phyloP scores from a whole-genome alignment of 1,139 yeast species.

The Geotrichum klebahnii region DNA sequence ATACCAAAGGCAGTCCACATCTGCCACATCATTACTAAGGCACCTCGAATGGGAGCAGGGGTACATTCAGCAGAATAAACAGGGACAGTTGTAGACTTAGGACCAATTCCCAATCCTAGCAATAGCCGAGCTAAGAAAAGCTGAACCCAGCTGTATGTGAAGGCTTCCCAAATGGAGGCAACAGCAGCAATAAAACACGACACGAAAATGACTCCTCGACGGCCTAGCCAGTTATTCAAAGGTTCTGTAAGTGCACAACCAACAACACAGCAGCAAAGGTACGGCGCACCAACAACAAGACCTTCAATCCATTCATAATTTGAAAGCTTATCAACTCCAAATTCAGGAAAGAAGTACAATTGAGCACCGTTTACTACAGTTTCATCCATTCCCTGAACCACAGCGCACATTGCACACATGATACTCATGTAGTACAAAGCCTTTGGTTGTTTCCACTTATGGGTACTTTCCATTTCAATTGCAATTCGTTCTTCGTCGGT shows the following conservation, averaged over 20 bases:
- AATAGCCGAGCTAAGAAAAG: conserved; percentile 67
- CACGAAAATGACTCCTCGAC: conserved; percentile 69
- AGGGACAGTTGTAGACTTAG: conserved; percentile 76
- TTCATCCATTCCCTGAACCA: conserved; percentile 92
- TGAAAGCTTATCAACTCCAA: conserved; percentile 36
- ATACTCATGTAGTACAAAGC: conserved; percentile 61
- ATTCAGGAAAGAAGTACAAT: conserved; percentile 57
- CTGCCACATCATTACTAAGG: conserved; percentile 85
- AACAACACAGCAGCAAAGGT: conserved; percentile 63
- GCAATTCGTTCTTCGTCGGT: conserved; percentile 56
- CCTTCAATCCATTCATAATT: conserved; percentile 69
- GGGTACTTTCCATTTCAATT: conserved; percentile 51
- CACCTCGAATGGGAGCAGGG: conserved; percentile 73
- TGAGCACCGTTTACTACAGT: conserved; percentile 83
- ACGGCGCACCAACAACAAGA: conserved; percentile 76
- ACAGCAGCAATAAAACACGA: conserved; percentile 62
- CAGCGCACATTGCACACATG: conserved; percentile 82
- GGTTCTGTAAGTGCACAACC: conserved; percentile 74
- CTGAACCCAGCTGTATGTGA: conserved; percentile 69
- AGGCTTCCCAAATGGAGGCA: conserved; percentile 75
- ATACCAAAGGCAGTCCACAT: conserved; percentile 85
- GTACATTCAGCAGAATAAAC: conserved; percentile 78
- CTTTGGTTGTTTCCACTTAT: conserved; percentile 63
- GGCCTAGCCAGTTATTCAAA: conserved; percentile 58
- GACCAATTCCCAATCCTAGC: conserved; percentile 76